Percentiles rank a stretch among this genome's conserved stretches.
phyloP scores from a whole-genome alignment of 495 filamentous ascomycete genomes.

The Aspergillus cristatus region DNA sequence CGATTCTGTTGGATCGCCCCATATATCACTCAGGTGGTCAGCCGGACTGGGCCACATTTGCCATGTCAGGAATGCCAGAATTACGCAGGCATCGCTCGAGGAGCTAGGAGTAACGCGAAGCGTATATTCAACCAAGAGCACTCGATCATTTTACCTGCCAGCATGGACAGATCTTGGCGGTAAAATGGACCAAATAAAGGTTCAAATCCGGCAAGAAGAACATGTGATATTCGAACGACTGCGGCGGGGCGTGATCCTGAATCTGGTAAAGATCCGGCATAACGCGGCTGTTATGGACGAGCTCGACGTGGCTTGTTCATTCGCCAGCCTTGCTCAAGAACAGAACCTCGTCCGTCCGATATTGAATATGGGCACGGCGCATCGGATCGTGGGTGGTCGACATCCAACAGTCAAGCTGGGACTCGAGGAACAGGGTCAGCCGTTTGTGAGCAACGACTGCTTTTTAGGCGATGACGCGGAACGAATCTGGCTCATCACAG shows the following conservation, averaged over 20 bases:
- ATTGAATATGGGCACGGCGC: slow-evolving; percentile 46
- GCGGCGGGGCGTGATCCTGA: slow-evolving; percentile 64
- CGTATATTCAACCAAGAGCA: slow-evolving; percentile 71
- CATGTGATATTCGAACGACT: slow-evolving; percentile 60
- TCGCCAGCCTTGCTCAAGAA: slow-evolving; percentile 67
- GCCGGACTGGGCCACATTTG: slow-evolving; percentile 79
- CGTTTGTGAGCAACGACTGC: slow-evolving; percentile 83
- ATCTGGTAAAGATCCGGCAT: slow-evolving; percentile 71
- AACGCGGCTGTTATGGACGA: slow-evolving; percentile 88
- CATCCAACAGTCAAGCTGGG: slow-evolving; percentile 85
- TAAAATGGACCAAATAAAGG: slow-evolving; percentile 59
- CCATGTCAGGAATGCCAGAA: slow-evolving; percentile 74
- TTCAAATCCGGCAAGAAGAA: slow-evolving; percentile 74
- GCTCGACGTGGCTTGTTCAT: slow-evolving; percentile 79
- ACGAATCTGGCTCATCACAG: slow-evolving; percentile 80
- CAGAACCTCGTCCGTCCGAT: slow-evolving; percentile 63
- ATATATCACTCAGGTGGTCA: slow-evolving; percentile 72
- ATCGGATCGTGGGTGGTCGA: slow-evolving; percentile 70
- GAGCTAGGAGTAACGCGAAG: slow-evolving; percentile 43
- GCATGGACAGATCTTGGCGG: slow-evolving; percentile 76
- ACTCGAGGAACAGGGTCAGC: slow-evolving; percentile 67
- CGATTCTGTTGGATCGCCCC: slow-evolving; percentile 42
- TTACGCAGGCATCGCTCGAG: slow-evolving; percentile 41
- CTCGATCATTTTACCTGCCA: slow-evolving; percentile 72
- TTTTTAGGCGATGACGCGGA: slow-evolving; percentile 55